phyloP scores from a whole-genome alignment of 768 basidiomycete genomes.

The Coprinopsis cinerea region DNA sequence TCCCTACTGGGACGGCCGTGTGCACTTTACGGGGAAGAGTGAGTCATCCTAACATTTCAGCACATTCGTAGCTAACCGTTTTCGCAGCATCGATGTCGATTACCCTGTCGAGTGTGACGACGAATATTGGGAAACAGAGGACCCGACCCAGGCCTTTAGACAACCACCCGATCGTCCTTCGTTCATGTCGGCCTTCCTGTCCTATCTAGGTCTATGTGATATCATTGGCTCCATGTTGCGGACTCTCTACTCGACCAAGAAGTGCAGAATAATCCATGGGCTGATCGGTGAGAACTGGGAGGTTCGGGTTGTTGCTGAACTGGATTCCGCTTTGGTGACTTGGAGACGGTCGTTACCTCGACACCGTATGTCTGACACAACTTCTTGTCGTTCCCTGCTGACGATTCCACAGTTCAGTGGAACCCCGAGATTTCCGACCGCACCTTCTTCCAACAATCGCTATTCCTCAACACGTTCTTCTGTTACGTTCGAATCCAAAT shows the following conservation, averaged over 20 bases:
- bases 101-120: slow-evolving; percentile 54
- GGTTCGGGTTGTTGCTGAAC: slow-evolving; percentile 46
- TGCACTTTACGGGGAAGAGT: slow-evolving; percentile 68
- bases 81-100: slow-evolving; percentile 54
- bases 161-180: slow-evolving; percentile 61
- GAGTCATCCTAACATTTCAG: slow-evolving; percentile 16
- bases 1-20: slow-evolving; percentile 58
- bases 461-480: slow-evolving; percentile 32
- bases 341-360: slow-evolving; percentile 57
- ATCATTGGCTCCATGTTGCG: slow-evolving; percentile 55
- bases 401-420: slow-evolving; percentile 27
- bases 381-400: neutral
- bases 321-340: slow-evolving; percentile 53
- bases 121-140: slow-evolving; percentile 38
- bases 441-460: slow-evolving; percentile 46
- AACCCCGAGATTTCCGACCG: slow-evolving; percentile 26
- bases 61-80: neutral
- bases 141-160: slow-evolving; percentile 43
- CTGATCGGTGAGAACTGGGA: slow-evolving; percentile 50
- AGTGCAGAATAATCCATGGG: slow-evolving; percentile 30
- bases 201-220: slow-evolving; percentile 46
- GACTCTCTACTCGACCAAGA: slow-evolving; percentile 44
- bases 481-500: slow-evolving; percentile 55
- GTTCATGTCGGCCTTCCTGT: slow-evolving; percentile 45
- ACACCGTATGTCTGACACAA: slow-evolving; percentile 44